A percentile compares a stretch with the other conserved stretches of the same genome.
These are phyloP conservation scores for Polyrhizophydium stewartii DNA, from an alignment of 371 early-diverging fungal species.

Conservation along the genomic window DNA sequence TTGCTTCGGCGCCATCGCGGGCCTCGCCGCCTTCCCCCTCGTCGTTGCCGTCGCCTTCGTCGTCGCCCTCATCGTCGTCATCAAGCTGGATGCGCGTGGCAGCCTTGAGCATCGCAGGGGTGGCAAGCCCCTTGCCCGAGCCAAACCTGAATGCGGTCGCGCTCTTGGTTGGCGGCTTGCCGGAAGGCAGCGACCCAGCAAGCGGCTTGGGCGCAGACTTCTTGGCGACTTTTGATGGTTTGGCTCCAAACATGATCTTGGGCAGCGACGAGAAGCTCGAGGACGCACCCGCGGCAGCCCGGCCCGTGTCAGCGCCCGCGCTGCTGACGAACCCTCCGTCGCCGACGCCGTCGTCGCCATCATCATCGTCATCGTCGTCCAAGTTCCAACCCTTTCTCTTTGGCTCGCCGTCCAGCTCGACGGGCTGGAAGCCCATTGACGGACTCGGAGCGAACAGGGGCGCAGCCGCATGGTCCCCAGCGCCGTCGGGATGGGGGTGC, in stretches of 20 bases:
- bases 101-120: not conserved
- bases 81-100: not conserved
- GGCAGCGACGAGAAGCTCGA: not conserved
- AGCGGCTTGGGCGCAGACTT: not conserved
- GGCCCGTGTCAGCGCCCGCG: not conserved
- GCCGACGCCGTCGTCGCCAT: conserved; percentile 23
- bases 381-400: conserved; percentile 14
- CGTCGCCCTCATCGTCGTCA: not conserved
- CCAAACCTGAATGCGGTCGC: not conserved
- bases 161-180: not conserved
- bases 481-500: conserved; percentile 41
- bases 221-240: not conserved
- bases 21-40: not conserved
- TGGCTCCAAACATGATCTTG: not conserved
- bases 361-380: conserved; percentile 38
- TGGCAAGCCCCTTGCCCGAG: not conserved
- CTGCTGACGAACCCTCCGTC: not conserved
- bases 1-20: not conserved
- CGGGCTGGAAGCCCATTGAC: conserved; percentile 11
- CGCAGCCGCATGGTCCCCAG: no score
- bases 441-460: no score
- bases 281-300: not conserved
- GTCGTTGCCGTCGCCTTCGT: not conserved
- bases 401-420: conserved; percentile 2
- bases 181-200: no score